Base-by-base conservation (phyloP, 1,139 yeast species). In the Scheffersomyces parashehatae region DNA sequence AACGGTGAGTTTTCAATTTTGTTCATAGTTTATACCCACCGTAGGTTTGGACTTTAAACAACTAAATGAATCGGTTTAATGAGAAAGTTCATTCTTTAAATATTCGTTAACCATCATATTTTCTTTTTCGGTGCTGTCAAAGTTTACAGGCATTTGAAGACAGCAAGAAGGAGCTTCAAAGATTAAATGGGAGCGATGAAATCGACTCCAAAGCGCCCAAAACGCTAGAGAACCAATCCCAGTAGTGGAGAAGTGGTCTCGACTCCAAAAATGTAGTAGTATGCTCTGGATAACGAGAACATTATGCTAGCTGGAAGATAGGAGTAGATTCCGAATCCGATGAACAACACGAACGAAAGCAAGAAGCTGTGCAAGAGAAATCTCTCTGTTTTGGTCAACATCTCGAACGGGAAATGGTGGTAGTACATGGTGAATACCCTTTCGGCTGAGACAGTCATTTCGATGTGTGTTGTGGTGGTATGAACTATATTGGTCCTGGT, bases 321-420 rank as follows among this genome's bases (percentile, higher is more conserved):
- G 37, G 63, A 58, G 52, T 65, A 69, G 37, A 71, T 40, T n/a
- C 76, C 75, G 52, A 68, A 72, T 6, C 66, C 64, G 20, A 70
- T 59, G 42, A 72, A 62, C 31, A 64, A 48, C 11, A 61, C 47
- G 46, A 69, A 68, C 35, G 68, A 58, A 37, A 68, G 54, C 39
- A 68, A 48, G 43, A 65, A 60, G 33, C 58, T 35, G 47, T 62
- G 74, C 40, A 70, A 58, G 14, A 67, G 45, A 34, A 61, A 41
- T n/a, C 66, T 54, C 54, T 71, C 77, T 8, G 62, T 54, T 37
- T 52, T 51, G 16, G 76, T 71, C 58, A 71, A 64, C 75, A 71
- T 71, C 44, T 55, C 58, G 45, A 60, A 65, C 16, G 77, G 77
- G 46, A 71, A 63, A 45, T 66, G 67, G 52, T 65, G 61, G 57